A percentile compares a stretch with the other conserved stretches of the same genome.
Evolutionary conservation across 805 yeast species (phyloP).

Genomic region (Ogataea corticis): DNA sequence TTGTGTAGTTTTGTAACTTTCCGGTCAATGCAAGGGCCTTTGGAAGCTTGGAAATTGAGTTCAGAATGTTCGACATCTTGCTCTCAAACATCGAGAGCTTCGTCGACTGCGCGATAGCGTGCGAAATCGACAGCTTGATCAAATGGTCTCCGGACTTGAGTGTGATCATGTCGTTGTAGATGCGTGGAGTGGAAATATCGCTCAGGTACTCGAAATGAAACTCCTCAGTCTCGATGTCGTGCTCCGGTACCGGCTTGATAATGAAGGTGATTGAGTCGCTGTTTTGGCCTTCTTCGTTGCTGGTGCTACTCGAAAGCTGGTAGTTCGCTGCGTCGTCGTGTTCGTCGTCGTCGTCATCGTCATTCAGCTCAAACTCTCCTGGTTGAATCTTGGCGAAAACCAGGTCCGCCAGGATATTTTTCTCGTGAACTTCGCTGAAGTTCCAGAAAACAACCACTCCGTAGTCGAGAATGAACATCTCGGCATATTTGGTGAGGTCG

Average conservation of each 20-base stretch:
- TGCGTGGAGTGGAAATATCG: constrained; percentile 54
- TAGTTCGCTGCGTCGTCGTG: neutral
- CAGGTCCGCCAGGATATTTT: constrained; percentile 88
- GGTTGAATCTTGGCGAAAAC: constrained; percentile 57
- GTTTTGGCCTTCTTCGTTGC: too few relatives aligned
- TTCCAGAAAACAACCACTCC: constrained; percentile 99
- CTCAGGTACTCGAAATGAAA: constrained; percentile 67
- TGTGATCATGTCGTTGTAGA: constrained; percentile 93
- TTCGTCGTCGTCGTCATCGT: constrained; percentile 40
- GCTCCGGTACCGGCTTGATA: constrained; percentile 75
- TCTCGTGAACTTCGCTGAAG: constrained; percentile 88
- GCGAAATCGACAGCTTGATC: constrained; percentile 89
- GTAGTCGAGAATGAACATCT: constrained; percentile 83
- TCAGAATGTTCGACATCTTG: constrained; percentile 79
- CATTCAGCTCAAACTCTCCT: constrained; percentile 44
- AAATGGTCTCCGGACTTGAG: constrained; percentile 88
- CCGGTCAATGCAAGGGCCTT: constrained; percentile 90
- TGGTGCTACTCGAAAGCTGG: neutral
- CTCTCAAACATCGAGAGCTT: constrained; percentile 90
- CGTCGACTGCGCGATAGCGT: constrained; percentile 96
- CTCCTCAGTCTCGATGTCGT: constrained; percentile 91
- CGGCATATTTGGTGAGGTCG: constrained; percentile 69
- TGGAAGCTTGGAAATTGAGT: constrained; percentile 86
- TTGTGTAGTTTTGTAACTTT: constrained; percentile 67
- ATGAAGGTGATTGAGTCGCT: constrained; percentile 43